These are phyloP conservation scores for Primulina tabacum DNA, from an alignment of 257 asterid genomes.

Conservation along the genomic window DNA sequence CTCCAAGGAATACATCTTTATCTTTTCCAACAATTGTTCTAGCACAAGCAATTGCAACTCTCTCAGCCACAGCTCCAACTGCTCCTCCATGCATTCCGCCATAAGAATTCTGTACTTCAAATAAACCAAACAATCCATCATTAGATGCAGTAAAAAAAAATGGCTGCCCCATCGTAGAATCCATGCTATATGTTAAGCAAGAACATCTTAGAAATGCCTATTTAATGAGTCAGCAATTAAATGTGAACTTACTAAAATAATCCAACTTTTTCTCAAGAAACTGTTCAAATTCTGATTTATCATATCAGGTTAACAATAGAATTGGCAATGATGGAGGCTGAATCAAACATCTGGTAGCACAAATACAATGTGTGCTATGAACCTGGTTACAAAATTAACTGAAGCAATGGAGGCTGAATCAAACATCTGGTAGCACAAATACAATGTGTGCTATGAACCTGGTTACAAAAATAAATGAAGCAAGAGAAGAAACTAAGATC, in stretches of 20 bases:
- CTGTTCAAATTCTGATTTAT: too few species aligned
- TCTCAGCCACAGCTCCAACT: conserved; percentile 64
- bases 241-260: too few species aligned
- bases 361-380: too few species aligned
- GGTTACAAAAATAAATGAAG: too few species aligned
- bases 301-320: too few species aligned
- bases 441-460: too few species aligned
- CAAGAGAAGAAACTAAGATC: too few species aligned
- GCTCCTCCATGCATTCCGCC: conserved; percentile 93
- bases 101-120: conserved; percentile 48
- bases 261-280: too few species aligned
- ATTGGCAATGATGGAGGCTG: not conserved
- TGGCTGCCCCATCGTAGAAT: not conserved
- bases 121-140: conserved; percentile 14
- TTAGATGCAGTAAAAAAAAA: conserved; percentile 4
- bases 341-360: not conserved
- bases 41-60: conserved; percentile 76
- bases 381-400: too few species aligned
- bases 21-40: conserved; percentile 76
- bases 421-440: too few species aligned
- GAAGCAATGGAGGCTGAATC: not conserved
- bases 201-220: not conserved
- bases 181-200: not conserved
- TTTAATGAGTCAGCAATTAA: too few species aligned
- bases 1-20: conserved; percentile 77